A percentile compares a stretch with the other conserved stretches of the same genome.
Evolutionary conservation across 768 basidiomycete genomes (phyloP).

Genomic region (Amanita molliuscula): DNA sequence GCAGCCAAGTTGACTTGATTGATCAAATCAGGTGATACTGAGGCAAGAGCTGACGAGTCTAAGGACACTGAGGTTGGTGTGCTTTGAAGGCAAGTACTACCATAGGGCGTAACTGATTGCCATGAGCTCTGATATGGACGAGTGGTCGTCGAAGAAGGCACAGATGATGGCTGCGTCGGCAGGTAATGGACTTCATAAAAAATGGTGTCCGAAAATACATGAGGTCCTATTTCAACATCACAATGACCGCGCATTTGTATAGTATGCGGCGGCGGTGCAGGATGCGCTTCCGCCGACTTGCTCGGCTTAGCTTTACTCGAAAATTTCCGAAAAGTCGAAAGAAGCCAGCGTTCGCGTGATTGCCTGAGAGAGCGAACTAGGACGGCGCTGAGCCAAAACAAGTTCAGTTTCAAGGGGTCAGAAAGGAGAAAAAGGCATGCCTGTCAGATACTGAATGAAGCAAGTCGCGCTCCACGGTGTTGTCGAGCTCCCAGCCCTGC

Average conservation of each 20-base stretch:
- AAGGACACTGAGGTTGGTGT: slow-evolving; percentile 18
- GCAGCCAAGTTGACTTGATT: slow-evolving; percentile 59
- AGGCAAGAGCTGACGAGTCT: slow-evolving; percentile 32
- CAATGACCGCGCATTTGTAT: slow-evolving; percentile 57
- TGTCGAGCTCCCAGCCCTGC: slow-evolving; percentile 51
- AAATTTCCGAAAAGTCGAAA: slow-evolving; percentile 60
- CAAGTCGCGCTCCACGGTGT: slow-evolving; percentile 28
- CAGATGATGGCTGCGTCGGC: slow-evolving; percentile 16
- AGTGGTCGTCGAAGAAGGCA: not conserved
- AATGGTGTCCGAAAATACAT: slow-evolving; percentile 54
- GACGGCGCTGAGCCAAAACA: slow-evolving; percentile 34
- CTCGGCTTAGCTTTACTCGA: slow-evolving; percentile 52
- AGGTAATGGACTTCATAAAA: slow-evolving; percentile 71
- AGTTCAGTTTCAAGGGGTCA: not conserved
- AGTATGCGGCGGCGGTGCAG: slow-evolving; percentile 56
- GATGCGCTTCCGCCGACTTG: slow-evolving; percentile 30
- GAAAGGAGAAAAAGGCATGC: slow-evolving; percentile 18
- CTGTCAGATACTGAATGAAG: slow-evolving; percentile 49
- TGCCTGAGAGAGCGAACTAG: slow-evolving; percentile 61
- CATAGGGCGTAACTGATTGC: slow-evolving; percentile 5
- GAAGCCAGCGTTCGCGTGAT: slow-evolving; percentile 68
- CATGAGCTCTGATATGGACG: not conserved
- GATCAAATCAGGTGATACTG: slow-evolving; percentile 48
- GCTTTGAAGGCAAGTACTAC: slow-evolving; percentile 8
- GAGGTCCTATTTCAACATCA: slow-evolving; percentile 67